Percentiles rank a stretch among this genome's conserved stretches.
These are phyloP conservation scores for Aureobasidium sp. DNA, from an alignment of 2,329 filamentous ascomycete genomes.

Conservation along the genomic window DNA sequence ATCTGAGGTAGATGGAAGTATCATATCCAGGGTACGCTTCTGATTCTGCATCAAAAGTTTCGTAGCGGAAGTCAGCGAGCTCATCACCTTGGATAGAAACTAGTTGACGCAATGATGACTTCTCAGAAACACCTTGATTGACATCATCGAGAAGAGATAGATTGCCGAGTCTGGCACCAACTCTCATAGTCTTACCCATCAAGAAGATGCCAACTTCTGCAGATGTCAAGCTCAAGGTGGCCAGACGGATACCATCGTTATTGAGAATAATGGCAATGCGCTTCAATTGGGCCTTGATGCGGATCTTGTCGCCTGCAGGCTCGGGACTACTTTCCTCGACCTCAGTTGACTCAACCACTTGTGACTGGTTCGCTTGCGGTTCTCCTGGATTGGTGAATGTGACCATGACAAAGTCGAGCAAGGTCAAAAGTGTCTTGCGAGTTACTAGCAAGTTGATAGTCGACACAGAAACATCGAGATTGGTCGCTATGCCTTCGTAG, in stretches of 20 bases:
- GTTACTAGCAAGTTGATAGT: constrained; percentile 97
- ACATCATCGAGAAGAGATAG: constrained; percentile 87
- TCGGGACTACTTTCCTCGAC: constrained; percentile 19
- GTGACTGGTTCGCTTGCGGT: constrained; percentile 17
- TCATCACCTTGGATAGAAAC: constrained; percentile 94
- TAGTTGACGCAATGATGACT: constrained; percentile 74
- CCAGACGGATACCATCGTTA: constrained; percentile 91
- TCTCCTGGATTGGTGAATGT: constrained; percentile 63
- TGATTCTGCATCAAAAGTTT: constrained; percentile 76
- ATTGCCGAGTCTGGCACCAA: constrained; percentile 79
- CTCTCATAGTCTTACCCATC: constrained; percentile 74
- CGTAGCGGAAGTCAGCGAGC: constrained; percentile 95
- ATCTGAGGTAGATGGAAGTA: constrained; percentile 79
- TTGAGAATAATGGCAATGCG: constrained; percentile 92
- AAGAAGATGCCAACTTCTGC: constrained; percentile 88
- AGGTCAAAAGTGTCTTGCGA: constrained; percentile 78
- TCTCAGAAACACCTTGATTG: constrained; percentile 75
- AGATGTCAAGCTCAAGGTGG: constrained; percentile 84
- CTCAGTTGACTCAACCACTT: constrained; percentile 25
- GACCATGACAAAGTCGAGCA: constrained; percentile 86
- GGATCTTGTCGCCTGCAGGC: constrained; percentile 61
- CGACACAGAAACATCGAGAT: constrained; percentile 81
- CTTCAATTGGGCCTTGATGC: constrained; percentile 88
- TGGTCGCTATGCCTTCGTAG: constrained; percentile 89
- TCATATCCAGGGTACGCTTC: constrained; percentile 88